Percentiles rank a stretch among this genome's conserved stretches.
phyloP scores from a whole-genome alignment of 2,329 filamentous ascomycete species.

The Fusarium stilboides region DNA sequence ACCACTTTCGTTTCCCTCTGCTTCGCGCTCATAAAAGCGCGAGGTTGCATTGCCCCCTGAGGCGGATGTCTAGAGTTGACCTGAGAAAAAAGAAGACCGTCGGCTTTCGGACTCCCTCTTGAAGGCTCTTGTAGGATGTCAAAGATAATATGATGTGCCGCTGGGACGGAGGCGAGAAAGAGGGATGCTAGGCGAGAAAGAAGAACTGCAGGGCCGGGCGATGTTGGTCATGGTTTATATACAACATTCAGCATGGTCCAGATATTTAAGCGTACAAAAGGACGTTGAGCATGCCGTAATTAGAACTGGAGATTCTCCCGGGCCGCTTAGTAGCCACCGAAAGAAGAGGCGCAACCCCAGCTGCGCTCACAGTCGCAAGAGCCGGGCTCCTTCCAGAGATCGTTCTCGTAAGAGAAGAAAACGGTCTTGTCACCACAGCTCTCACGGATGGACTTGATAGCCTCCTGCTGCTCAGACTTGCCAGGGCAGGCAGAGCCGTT shows the following conservation, averaged over 20 bases:
- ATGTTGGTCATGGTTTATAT: constrained; percentile 48
- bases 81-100: constrained; percentile 27
- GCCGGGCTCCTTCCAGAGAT: constrained; percentile 84
- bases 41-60: constrained; percentile 20
- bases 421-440: constrained; percentile 77
- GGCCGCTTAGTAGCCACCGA: constrained; percentile 39
- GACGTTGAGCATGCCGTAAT: constrained; percentile 44
- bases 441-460: constrained; percentile 79
- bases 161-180: constrained; percentile 24
- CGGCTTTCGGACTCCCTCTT: constrained; percentile 33
- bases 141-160: constrained; percentile 17
- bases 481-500: constrained; percentile 83
- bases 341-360: constrained; percentile 73
- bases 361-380: constrained; percentile 81
- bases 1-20: constrained; percentile 18
- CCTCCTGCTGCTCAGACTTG: constrained; percentile 74
- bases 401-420: constrained; percentile 86
- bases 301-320: constrained; percentile 19
- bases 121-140: constrained; percentile 27
- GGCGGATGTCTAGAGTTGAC: constrained; percentile 20
- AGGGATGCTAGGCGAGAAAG: constrained; percentile 26
- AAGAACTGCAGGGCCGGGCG: constrained; percentile 45
- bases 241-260: constrained; percentile 50
- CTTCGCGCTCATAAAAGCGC: neutral
- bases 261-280: constrained; percentile 34